phyloP scores from a whole-genome alignment of 2,329 filamentous ascomycete species.

The Sporothrix pallida region DNA sequence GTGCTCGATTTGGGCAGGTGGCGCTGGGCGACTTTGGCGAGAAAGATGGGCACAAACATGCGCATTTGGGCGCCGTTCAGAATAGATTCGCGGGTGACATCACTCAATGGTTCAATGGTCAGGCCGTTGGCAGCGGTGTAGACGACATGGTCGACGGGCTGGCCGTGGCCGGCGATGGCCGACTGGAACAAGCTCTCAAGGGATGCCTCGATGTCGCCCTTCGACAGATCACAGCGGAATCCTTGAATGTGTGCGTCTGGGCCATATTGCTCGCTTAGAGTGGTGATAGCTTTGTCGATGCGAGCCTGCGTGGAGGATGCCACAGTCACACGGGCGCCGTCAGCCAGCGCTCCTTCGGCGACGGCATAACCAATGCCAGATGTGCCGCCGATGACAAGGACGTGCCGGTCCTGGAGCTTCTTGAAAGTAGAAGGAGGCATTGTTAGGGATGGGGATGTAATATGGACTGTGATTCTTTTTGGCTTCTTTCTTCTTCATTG shows the following conservation, averaged over 20 bases:
- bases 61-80: slow-evolving; percentile 43
- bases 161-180: slow-evolving; percentile 36
- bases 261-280: slow-evolving; percentile 33
- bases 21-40: slow-evolving; percentile 44
- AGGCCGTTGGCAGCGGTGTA: slow-evolving; percentile 44
- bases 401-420: slow-evolving; percentile 47
- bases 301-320: slow-evolving; percentile 61
- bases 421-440: slow-evolving; percentile 39
- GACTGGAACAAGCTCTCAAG: slow-evolving; percentile 43
- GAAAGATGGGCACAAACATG: slow-evolving; percentile 44
- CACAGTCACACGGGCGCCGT: slow-evolving; percentile 63
- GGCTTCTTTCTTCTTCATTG: too few species aligned
- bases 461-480: background rate
- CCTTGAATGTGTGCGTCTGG: slow-evolving; percentile 40
- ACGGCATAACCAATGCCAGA: slow-evolving; percentile 67
- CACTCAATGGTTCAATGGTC: slow-evolving; percentile 36
- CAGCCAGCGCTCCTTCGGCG: slow-evolving; percentile 62
- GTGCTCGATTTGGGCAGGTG: slow-evolving; percentile 45
- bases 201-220: slow-evolving; percentile 44
- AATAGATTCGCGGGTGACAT: slow-evolving; percentile 42
- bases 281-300: slow-evolving; percentile 53
- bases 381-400: slow-evolving; percentile 68
- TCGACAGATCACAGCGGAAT: slow-evolving; percentile 43
- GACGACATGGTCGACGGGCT: slow-evolving; percentile 41
- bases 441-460: background rate